Conservation (phyloP, 768 basidiomycete species). For the Mycena albidolilacea region DNA sequence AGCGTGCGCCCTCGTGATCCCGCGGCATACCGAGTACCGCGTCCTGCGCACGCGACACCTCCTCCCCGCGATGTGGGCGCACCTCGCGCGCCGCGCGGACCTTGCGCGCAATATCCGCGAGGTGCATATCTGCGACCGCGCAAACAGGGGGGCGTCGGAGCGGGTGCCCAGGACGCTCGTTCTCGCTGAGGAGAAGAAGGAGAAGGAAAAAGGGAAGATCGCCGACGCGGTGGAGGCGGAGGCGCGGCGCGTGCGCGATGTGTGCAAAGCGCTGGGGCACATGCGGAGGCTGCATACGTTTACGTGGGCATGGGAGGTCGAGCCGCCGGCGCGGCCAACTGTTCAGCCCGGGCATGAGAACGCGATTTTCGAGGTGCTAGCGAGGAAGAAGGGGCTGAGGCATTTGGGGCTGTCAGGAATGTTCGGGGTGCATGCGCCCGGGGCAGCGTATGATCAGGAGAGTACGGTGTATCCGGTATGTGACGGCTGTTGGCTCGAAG, state of each 20-base stretch:
- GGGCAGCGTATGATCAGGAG: conserved; percentile 46
- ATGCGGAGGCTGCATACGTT: conserved; percentile 60
- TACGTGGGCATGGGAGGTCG: conserved; percentile 58
- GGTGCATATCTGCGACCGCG: conserved; percentile 59
- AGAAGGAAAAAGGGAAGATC: too few relatives aligned
- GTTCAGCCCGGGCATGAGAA: conserved; percentile 56
- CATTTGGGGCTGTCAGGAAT: conserved; percentile 55
- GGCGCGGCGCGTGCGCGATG: conserved; percentile 51
- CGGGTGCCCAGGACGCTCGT: conserved; percentile 58
- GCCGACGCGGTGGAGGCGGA: conserved; percentile 43
- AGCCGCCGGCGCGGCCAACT: conserved; percentile 46
- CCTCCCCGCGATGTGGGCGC: conserved; percentile 61
- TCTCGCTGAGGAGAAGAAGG: conserved; percentile 39
- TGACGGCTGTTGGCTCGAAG: conserved; percentile 38
- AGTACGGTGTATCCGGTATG: conserved; percentile 57
- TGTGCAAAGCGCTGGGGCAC: conserved; percentile 57
- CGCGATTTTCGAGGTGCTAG: conserved; percentile 52
- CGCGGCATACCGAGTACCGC: conserved; percentile 67
- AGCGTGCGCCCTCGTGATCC: conserved; percentile 56
- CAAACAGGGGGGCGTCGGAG: conserved; percentile 55
- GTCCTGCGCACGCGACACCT: conserved; percentile 60
- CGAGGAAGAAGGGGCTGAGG: conserved; percentile 47
- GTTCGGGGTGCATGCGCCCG: conserved; percentile 56
- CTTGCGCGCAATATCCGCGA: conserved; percentile 63
- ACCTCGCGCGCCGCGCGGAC: conserved; percentile 65